Base-by-base conservation (phyloP, 2,329 filamentous ascomycete species). In the Arthrobotrys megalospora region DNA sequence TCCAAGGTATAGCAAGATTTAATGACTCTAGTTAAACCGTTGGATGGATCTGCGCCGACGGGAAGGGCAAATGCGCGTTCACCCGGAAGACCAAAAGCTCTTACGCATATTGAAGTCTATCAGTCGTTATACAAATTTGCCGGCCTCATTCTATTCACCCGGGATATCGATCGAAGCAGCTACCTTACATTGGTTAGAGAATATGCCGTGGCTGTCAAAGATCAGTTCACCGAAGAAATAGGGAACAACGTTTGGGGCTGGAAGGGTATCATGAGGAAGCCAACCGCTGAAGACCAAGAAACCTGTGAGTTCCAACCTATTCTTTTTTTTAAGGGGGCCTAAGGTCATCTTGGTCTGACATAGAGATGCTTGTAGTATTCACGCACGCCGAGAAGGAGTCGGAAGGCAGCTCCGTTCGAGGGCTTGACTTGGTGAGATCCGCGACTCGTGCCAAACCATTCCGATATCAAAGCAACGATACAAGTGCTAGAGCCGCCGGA, bases 391-490 rank as follows among this genome's bases (percentile, higher is more conserved):
- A 97, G 83, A 97, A 96, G 83, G 94, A 97, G 82, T 91, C 93
- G 65, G 92, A 96, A 82, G 90, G 89, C 47, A 86, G 88, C 47
- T 91, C 93, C 6, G 94, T 94, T 8, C 89, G 94, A 79, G 97
- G 97, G 84, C 85, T 98, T 79, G 98, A 95, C 0, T 94, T 98
- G 66, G 97, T 97, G 87, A 90, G 94, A 83, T 96, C 93, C 80
- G 94, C 97, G 84, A 97, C 93, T 1, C 85, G 96, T 71, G 93
- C 92, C 21, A 91, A 92, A 82, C 90, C 88, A 58, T 86, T 95
- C 63, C 89, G 92, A 41, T 90, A 90, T 90, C 91, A 10, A 86
- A 91, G 72, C 50, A 88, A 89, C 34, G 91, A 93, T 55, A 89
- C 83, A 84, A 43, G 83, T 83, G 83, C 85, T 83, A 85, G 87